Base-by-base conservation (phyloP, 306 rosid genomes). In the Casuarina cunninghamiana region DNA sequence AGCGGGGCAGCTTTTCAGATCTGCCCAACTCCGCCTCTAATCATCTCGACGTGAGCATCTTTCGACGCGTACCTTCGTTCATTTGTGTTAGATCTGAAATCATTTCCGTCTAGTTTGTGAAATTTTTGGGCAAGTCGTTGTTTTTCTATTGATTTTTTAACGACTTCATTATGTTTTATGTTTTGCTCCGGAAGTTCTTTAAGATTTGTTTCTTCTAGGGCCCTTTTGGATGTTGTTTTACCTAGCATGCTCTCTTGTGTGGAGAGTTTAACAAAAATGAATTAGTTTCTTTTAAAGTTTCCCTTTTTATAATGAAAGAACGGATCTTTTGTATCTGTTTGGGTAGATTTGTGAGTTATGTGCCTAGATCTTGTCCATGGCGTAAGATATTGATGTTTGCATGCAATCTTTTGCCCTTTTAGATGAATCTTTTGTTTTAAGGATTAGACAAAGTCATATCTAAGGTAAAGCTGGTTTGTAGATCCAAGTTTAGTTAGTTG, bases 1-100 rank as follows among this genome's bases (percentile, higher is more conserved):
- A 19, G 21, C 8, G 41, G 75, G 85, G 79, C 79, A 72, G 82
- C 77, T 67, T 69, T 62, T 53, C 69, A 77, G 86, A 86, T 89
- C 90, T 85, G 83, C 82, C 45, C 53, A 38, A 45, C 54, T 74
- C 55, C 53, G 46, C 39, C 19, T 75, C 79, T n/a, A 21, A 5
- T 69, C 16, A 73, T 54, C 78, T 50, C 69, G 79, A 15, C 65
- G 84, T 76, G 71, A 69, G 76, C 54, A 6, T 44, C 35, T 74
- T 10, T 66, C 53, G 42, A 10, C 37, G 0, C 32, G 32, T 26
- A 26, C 32, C 0, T 26, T 26, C 32, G 32, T 39, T 1, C 41
- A 15, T 39, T 0, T 41, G 12, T 57, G 1, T 13, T 44, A 81
- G 51, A 44, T 80, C 75, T 58, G 79, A 55, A 21, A 58, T 44